These are phyloP conservation scores for Thalassiosira livingstoniorum DNA, from an alignment of 352 stramenopile species.

Conservation along the genomic window DNA sequence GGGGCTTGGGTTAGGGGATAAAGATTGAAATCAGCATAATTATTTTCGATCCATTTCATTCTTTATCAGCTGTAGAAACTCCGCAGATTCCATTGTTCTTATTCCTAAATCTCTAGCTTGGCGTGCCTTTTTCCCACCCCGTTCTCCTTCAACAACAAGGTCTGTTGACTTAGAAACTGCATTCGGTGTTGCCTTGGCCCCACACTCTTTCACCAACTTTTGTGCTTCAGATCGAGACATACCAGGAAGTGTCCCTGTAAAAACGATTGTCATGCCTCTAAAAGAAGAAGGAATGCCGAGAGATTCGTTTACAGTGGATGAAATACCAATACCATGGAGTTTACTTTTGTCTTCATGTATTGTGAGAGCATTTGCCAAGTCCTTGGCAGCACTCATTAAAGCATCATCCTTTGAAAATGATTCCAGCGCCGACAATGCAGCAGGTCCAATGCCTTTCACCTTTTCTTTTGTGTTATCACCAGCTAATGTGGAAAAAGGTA, in stretches of 20 bases:
- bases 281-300: conserved; percentile 37
- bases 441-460: conserved; percentile 76
- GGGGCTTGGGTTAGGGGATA: too few species aligned
- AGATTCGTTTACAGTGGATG: neutral
- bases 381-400: conserved; percentile 66
- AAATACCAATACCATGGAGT: neutral
- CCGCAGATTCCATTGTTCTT: conserved; percentile 58
- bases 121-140: conserved; percentile 79
- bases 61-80: conserved; percentile 68
- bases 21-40: too few species aligned
- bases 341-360: conserved; percentile 59
- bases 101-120: conserved; percentile 69
- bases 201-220: conserved; percentile 54
- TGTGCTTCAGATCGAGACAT: conserved; percentile 68
- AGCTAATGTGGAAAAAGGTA: conserved; percentile 35
- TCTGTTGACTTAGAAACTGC: conserved; percentile 78
- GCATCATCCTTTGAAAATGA: conserved; percentile 66
- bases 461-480: conserved; percentile 35
- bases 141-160: conserved; percentile 79
- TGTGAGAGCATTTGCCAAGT: conserved; percentile 55
- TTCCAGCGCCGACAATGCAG: conserved; percentile 65
- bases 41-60: neutral
- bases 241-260: conserved; percentile 75
- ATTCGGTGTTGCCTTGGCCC: conserved; percentile 71
- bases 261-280: conserved; percentile 74